Base-by-base conservation (phyloP, 352 stramenopile species). In the Paralagenidium karlingii region DNA sequence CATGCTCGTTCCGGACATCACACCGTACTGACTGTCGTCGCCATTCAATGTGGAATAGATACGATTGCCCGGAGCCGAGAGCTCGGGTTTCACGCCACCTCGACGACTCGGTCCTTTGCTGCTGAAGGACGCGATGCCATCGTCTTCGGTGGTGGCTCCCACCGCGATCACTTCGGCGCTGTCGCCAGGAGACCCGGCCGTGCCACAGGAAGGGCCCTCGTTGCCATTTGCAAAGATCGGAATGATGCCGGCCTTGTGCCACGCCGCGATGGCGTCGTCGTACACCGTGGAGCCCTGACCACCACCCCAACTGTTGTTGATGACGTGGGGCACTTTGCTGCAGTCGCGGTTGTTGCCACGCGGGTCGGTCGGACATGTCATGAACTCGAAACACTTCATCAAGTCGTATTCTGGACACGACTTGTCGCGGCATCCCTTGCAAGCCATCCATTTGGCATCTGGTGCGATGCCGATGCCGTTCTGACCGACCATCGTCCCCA, bases 271-370 rank as follows among this genome's bases (percentile, higher is more conserved):
- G 2, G 27, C 57, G 0, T 57, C 34, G 6, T 60, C 39, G 38
- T 65, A 74, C 37, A 58, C 59, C 10, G 42, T 53, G 24, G 60
- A 45, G 19, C 58, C 63, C 31, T 55, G 55, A 0, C 43, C 40
- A 8, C 16, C 51, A 8, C 57, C 62, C 66, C 66, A 80, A 47
- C 62, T 77, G 34, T 77, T 77, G 60, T 58, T 80, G 12, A 80
- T 52, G 5, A 80, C 54, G 34, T 75, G 52, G 5, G 66, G 66
- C 1, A 55, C 51, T 32, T 77, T 71, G 5, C 56, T 49, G 20
- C 62, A 53, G 24, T 77, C 54, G 16, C 44, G 53, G 47, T 73
- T 68, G 39, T 59, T 60, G 34, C 65, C 68, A 29, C 66, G 56
- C 33, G 55, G 54, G 34, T 76, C 55, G 3, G 65, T 82, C 11